Conservation (phyloP, 345 rosid genomes). For the Litchi chinensis region DNA sequence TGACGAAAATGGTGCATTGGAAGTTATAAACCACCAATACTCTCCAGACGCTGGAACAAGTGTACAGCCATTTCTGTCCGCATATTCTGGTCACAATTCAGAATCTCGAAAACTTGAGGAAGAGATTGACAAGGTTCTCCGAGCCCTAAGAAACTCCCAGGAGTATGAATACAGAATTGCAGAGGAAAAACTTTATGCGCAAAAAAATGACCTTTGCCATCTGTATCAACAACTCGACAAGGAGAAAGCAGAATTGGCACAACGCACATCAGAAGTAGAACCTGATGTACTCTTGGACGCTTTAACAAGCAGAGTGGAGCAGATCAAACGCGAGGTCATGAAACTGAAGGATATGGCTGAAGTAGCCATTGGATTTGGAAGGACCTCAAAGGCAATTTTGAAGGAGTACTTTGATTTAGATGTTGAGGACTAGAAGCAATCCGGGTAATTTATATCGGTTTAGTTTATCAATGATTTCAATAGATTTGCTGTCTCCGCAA, state of each 20-base stretch:
- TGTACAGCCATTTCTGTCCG: conserved; percentile 26
- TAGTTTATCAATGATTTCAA: background rate
- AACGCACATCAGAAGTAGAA: conserved; percentile 29
- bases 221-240: conserved; percentile 67
- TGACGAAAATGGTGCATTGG: conserved; percentile 34
- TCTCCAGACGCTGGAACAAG: conserved; percentile 29
- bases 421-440: conserved; percentile 32
- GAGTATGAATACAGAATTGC: conserved; percentile 65
- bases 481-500: no score
- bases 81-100: conserved; percentile 42
- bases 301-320: conserved; percentile 50
- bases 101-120: conserved; percentile 62
- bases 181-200: conserved; percentile 57
- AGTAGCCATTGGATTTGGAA: conserved; percentile 77
- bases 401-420: conserved; percentile 57
- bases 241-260: conserved; percentile 55
- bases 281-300: conserved; percentile 37
- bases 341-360: conserved; percentile 70
- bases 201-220: conserved; percentile 57
- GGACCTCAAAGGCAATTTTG: conserved; percentile 51
- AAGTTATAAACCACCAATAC: conserved; percentile 28
- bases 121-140: conserved; percentile 63
- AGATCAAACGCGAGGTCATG: conserved; percentile 53
- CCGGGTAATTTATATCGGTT: background rate
- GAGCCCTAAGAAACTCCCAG: conserved; percentile 56